Evolutionary conservation across 805 yeast genomes (phyloP).

Genomic region (Wickerhamia fluorescens): DNA sequence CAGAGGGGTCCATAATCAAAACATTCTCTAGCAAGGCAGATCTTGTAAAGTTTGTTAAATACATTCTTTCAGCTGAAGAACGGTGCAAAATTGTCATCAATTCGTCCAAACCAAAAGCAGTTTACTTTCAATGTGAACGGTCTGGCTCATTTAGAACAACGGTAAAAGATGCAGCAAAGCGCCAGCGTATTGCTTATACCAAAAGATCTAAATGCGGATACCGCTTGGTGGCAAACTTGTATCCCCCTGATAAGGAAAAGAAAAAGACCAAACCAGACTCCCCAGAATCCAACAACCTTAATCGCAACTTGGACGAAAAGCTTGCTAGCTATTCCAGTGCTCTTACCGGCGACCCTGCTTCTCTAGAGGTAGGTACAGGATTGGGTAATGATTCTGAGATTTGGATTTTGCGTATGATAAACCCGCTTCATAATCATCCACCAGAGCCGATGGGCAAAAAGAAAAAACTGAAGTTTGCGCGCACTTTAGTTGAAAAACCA

Average conservation of each 20-base stretch:
- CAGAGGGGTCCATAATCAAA: constrained; percentile 11
- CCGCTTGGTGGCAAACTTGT: constrained; percentile 36
- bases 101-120: constrained; percentile 42
- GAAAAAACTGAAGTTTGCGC: constrained; percentile 31
- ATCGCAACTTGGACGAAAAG: constrained; percentile 17
- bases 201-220: constrained; percentile 42
- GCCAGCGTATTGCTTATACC: constrained; percentile 42
- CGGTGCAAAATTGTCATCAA: constrained; percentile 39
- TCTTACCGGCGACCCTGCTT: constrained; percentile 1
- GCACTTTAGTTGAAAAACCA: constrained; percentile 40
- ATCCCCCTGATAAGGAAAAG: constrained; percentile 40
- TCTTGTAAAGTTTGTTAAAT: constrained; percentile 28
- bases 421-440: constrained; percentile 39
- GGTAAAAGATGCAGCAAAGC: constrained; percentile 37
- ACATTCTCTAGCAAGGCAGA: constrained; percentile 9
- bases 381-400: constrained; percentile 21
- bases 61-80: constrained; percentile 28
- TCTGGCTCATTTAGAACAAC: constrained; percentile 41
- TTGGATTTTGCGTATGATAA: constrained; percentile 43
- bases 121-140: constrained; percentile 41
- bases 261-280: constrained; percentile 20
- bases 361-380: constrained; percentile 6
- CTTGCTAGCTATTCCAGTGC: too few species aligned
- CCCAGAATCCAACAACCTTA: not conserved
- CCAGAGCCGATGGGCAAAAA: constrained; percentile 33